A percentile compares a stretch with the other conserved stretches of the same genome.
phyloP scores from a whole-genome alignment of 177 flowering plant species.

The Telopea speciosissima region DNA sequence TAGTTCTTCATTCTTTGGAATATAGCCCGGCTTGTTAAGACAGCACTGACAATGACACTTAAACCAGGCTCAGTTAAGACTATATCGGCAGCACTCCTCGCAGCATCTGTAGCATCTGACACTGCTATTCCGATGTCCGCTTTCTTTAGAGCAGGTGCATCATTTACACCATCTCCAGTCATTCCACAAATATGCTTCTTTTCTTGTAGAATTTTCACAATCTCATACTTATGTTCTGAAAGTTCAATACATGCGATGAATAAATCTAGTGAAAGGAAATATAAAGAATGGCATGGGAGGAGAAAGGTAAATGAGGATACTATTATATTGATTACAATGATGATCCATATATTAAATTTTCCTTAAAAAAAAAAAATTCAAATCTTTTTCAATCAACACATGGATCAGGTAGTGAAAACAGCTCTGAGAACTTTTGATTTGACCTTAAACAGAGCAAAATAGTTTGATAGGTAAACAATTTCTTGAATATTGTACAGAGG shows the following conservation, averaged over 20 bases:
- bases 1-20: slow-evolving; percentile 93
- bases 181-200: slow-evolving; percentile 83
- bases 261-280: slow-evolving; percentile 1
- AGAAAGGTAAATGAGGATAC: neutral
- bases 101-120: slow-evolving; percentile 85
- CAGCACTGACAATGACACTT: slow-evolving; percentile 80
- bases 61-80: slow-evolving; percentile 86
- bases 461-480: neutral
- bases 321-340: neutral
- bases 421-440: too few relatives aligned
- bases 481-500: neutral
- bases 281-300: neutral
- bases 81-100: slow-evolving; percentile 80
- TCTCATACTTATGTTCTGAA: slow-evolving; percentile 84
- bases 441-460: too few relatives aligned
- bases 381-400: neutral
- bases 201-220: slow-evolving; percentile 79
- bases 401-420: too few relatives aligned
- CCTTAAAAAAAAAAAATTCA: neutral
- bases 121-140: slow-evolving; percentile 92
- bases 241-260: slow-evolving; percentile 7
- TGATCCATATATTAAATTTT: too few relatives aligned
- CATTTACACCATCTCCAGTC: slow-evolving; percentile 95
- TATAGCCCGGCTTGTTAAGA: slow-evolving; percentile 78
- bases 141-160: slow-evolving; percentile 90